These are phyloP conservation scores for Pichia norvegensis DNA, from an alignment of 1,139 yeast species.

Conservation along the genomic window DNA sequence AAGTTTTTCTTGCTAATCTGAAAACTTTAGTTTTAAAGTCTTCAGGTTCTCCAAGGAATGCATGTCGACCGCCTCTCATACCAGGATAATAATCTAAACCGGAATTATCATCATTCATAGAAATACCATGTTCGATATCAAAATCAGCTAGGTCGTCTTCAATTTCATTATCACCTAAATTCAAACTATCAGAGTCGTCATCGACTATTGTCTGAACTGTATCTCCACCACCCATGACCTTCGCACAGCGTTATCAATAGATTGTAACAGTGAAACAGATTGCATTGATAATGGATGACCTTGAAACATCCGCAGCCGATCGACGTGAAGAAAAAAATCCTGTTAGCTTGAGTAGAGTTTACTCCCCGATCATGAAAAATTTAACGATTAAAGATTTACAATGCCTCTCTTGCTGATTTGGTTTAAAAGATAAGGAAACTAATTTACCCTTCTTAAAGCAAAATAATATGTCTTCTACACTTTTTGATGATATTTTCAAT, in stretches of 20 bases:
- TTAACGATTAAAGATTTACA: background rate
- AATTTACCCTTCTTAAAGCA: background rate
- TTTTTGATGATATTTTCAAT: constrained; percentile 90
- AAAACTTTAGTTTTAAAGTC: constrained; percentile 1
- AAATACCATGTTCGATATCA: constrained; percentile 1
- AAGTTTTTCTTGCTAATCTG: background rate
- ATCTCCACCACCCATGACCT: background rate
- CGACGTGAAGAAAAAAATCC: background rate
- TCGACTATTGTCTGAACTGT: background rate
- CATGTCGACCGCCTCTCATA: constrained; percentile 4
- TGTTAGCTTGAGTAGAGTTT: background rate
- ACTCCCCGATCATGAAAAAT: background rate
- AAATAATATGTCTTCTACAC: constrained; percentile 58
- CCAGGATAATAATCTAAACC: constrained; percentile 15
- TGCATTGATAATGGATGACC: background rate
- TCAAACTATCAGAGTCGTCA: background rate
- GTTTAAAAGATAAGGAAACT: too few relatives aligned
- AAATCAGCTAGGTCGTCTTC: constrained; percentile 5
- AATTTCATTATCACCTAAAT: constrained; percentile 2
- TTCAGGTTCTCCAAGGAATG: constrained; percentile 10
- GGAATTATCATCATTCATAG: constrained; percentile 1
- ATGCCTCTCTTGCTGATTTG: background rate
- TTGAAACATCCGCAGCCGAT: background rate
- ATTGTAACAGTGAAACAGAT: background rate
- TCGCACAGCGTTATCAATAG: background rate